Evolutionary conservation across 768 basidiomycete species (phyloP).

Genomic region (Hysterangium stoloniferum): DNA sequence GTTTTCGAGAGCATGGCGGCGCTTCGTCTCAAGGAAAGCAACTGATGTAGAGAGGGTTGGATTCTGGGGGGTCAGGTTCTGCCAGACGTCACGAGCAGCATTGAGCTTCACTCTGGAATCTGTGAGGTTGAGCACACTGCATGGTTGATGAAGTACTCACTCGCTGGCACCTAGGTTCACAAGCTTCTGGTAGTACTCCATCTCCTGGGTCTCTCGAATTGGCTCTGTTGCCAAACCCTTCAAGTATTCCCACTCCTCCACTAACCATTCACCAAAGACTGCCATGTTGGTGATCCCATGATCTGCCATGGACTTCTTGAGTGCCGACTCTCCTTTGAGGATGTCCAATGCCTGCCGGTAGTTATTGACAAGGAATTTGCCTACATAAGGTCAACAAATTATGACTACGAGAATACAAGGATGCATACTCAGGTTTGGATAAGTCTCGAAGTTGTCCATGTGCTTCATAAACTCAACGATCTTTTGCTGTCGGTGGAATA

Average conservation of each 20-base stretch:
- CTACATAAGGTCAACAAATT: background rate
- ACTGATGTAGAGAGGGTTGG: too few relatives aligned
- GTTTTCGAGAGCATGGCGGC: background rate
- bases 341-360: background rate
- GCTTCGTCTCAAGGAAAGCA: too few relatives aligned
- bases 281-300: background rate
- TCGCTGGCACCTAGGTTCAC: background rate
- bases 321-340: background rate
- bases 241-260: background rate
- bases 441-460: slow-evolving; percentile 19
- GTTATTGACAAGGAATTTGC: background rate
- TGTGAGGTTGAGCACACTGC: background rate
- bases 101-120: too few relatives aligned
- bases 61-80: too few relatives aligned
- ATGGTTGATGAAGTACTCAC: background rate
- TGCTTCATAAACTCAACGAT: slow-evolving; percentile 18
- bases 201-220: background rate
- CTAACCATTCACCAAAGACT: background rate
- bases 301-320: background rate
- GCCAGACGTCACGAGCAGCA: too few relatives aligned
- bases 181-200: background rate
- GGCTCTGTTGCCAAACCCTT: background rate
- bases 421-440: slow-evolving; percentile 18
- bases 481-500: slow-evolving; percentile 22
- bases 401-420: slow-evolving; percentile 11